These are phyloP conservation scores for Suillus occidentalis DNA, from an alignment of 768 basidiomycete species.

Conservation along the genomic window DNA sequence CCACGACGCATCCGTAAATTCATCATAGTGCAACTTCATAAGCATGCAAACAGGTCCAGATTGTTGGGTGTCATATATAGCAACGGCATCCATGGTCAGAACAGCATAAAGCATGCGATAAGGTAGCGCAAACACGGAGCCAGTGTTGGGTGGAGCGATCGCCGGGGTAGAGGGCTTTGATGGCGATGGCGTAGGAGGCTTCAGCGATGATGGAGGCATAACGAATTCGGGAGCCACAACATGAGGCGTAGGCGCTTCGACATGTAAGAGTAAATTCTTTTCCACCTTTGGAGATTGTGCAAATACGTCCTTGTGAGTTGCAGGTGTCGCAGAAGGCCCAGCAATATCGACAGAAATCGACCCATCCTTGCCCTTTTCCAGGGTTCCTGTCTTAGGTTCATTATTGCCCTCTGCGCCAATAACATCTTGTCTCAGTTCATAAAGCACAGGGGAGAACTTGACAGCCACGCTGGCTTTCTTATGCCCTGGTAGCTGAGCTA, in stretches of 20 bases:
- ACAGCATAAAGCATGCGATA: slow-evolving; percentile 96
- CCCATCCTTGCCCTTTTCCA: slow-evolving; percentile 69
- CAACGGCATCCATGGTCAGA: slow-evolving; percentile 92
- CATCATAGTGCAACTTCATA: slow-evolving; percentile 94
- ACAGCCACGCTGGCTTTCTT: slow-evolving; percentile 95
- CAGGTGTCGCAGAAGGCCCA: slow-evolving; percentile 28
- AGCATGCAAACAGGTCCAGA: slow-evolving; percentile 87
- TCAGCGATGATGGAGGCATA: slow-evolving; percentile 8
- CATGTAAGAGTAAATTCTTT: not conserved
- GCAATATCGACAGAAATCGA: slow-evolving; percentile 59
- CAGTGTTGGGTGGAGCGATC: slow-evolving; percentile 45
- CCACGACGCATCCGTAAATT: slow-evolving; percentile 97
- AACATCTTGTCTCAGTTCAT: slow-evolving; percentile 77
- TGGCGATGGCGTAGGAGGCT: slow-evolving; percentile 13
- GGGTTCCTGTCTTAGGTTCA: slow-evolving; percentile 54
- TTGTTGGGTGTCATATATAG: slow-evolving; percentile 97
- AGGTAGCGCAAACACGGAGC: slow-evolving; percentile 83
- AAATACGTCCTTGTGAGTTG: slow-evolving; percentile 18
- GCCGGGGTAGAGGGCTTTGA: slow-evolving; percentile 20
- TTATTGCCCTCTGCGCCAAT: slow-evolving; percentile 30
- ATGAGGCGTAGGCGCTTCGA: slow-evolving; percentile 9
- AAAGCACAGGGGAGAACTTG: slow-evolving; percentile 89
- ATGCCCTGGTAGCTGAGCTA: slow-evolving; percentile 94
- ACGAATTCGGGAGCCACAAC: slow-evolving; percentile 13
- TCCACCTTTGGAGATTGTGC: slow-evolving; percentile 9